Evolutionary conservation across 306 rosid genomes (phyloP).

Genomic region (Trifolium fragiferum): DNA sequence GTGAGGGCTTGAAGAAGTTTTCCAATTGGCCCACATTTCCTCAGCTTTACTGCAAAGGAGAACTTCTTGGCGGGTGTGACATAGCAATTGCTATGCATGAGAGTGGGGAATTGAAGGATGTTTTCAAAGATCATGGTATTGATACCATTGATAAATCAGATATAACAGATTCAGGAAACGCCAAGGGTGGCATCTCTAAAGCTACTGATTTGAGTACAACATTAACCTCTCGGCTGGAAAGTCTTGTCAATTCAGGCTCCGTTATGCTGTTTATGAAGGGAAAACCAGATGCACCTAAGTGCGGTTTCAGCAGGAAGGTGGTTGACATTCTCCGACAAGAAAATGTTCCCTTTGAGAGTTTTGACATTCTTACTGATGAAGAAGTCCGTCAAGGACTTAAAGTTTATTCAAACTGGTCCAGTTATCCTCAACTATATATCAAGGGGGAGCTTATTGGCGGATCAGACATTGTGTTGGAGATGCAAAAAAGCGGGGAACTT

Average conservation of each 20-base stretch:
- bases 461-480: constrained; percentile 90
- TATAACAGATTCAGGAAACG: constrained; percentile 53
- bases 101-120: constrained; percentile 77
- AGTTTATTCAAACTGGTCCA: constrained; percentile 94
- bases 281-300: constrained; percentile 83
- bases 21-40: constrained; percentile 98
- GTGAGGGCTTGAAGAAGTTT: constrained; percentile 81
- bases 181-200: constrained; percentile 63
- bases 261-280: constrained; percentile 94
- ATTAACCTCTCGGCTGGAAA: constrained; percentile 63
- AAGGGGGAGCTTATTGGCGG: constrained; percentile 87
- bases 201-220: constrained; percentile 67
- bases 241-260: constrained; percentile 67
- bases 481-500: constrained; percentile 95
- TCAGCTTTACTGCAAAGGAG: constrained; percentile 92
- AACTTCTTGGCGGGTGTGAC: constrained; percentile 95
- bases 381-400: constrained; percentile 92
- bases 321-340: constrained; percentile 89
- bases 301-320: constrained; percentile 92
- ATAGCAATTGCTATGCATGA: constrained; percentile 88
- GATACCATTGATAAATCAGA: constrained; percentile 47
- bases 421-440: constrained; percentile 88
- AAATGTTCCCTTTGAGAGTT: constrained; percentile 71
- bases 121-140: constrained; percentile 81
- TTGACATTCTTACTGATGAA: constrained; percentile 85